Conservation (phyloP, 164 flowering plant species). For the Kingdonia uniflora region DNA sequence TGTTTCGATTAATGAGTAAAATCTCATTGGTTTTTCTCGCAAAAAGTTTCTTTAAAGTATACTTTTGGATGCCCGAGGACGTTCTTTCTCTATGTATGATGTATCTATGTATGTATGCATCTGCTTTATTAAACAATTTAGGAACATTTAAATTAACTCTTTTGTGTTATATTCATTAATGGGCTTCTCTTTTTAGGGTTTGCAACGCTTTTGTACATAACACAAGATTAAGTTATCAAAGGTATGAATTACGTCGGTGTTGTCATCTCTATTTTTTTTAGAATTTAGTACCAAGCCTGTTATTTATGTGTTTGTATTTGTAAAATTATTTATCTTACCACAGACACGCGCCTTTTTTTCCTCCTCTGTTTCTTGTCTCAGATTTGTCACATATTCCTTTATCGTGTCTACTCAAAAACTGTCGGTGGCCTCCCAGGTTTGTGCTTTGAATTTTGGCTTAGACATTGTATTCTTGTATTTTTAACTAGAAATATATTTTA, state of each 20-base stretch:
- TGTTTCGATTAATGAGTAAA: too few relatives aligned
- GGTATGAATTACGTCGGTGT: slow-evolving; percentile 27
- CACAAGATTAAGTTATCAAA: slow-evolving; percentile 92
- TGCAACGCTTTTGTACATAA: slow-evolving; percentile 93
- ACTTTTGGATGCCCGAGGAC: too few relatives aligned
- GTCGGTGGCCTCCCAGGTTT: slow-evolving; percentile 98
- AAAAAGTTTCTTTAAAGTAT: too few relatives aligned
- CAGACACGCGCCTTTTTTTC: not conserved
- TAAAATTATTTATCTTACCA: too few relatives aligned
- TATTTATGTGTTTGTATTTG: too few relatives aligned
- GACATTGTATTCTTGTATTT: not conserved
- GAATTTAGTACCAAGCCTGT: not conserved
- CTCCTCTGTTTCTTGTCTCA: slow-evolving; percentile 31
- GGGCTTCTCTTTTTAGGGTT: slow-evolving; percentile 45
- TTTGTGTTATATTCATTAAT: slow-evolving; percentile 3
- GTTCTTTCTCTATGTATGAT: too few relatives aligned
- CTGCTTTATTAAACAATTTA: not conserved
- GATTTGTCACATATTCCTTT: slow-evolving; percentile 94
- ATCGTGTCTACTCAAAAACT: slow-evolving; percentile 98
- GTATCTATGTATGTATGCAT: not conserved
- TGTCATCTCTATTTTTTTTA: not conserved
- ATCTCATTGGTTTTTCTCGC: too few relatives aligned
- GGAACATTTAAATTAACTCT: not conserved
- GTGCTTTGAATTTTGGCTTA: slow-evolving; percentile 12
- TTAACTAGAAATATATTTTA: not conserved